These are phyloP conservation scores for Penicillium brasilianum DNA, from an alignment of 2,329 filamentous ascomycete species.

Conservation along the genomic window DNA sequence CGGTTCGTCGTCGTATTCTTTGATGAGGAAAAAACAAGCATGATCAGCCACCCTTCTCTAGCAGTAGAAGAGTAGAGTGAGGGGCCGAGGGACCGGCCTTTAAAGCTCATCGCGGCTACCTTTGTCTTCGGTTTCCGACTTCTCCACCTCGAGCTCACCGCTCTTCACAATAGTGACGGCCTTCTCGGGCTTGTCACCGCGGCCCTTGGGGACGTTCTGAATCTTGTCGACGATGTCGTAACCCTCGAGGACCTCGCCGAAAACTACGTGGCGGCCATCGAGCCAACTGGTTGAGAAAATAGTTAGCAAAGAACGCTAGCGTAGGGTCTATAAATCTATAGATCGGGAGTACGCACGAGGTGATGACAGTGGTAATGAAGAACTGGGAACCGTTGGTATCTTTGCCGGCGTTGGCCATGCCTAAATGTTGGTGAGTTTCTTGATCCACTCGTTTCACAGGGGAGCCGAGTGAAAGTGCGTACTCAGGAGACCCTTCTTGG, in stretches of 20 bases:
- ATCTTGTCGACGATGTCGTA: conserved; percentile 70
- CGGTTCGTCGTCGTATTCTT: conserved; percentile 27
- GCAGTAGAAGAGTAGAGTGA: conserved; percentile 31
- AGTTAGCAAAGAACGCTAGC: background rate
- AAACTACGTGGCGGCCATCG: conserved; percentile 69
- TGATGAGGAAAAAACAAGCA: conserved; percentile 28
- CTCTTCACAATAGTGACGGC: conserved; percentile 69
- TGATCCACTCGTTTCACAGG: background rate
- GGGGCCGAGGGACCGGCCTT: conserved; percentile 43
- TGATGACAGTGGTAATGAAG: conserved; percentile 68
- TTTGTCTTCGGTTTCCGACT: conserved; percentile 50
- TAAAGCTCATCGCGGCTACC: conserved; percentile 72
- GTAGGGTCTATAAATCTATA: background rate
- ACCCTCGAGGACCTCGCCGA: conserved; percentile 71
- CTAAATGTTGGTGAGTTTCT: conserved; percentile 39
- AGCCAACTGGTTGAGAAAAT: conserved; percentile 55
- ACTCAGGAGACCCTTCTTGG: conserved; percentile 66
- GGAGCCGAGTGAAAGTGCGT: conserved; percentile 35
- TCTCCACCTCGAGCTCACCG: conserved; percentile 65
- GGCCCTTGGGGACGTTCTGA: conserved; percentile 64
- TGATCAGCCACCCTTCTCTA: conserved; percentile 41
- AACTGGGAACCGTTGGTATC: conserved; percentile 71
- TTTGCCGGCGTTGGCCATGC: conserved; percentile 70
- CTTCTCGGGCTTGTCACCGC: conserved; percentile 62
- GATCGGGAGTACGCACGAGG: conserved; percentile 45